phyloP scores from a whole-genome alignment of 768 basidiomycete genomes.

The Termitomyces sp. region DNA sequence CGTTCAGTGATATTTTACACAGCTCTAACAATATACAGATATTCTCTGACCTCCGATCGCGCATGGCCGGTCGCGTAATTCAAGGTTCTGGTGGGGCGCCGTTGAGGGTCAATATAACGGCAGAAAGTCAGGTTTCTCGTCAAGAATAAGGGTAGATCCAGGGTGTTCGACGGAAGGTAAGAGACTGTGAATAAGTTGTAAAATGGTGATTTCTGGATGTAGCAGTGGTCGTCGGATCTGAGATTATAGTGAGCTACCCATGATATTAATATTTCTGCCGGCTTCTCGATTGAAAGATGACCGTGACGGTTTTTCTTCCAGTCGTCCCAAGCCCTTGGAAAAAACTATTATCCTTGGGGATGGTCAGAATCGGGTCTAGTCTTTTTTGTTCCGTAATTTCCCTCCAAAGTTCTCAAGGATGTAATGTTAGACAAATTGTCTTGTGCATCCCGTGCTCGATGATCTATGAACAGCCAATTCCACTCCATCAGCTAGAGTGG shows the following conservation, averaged over 20 bases:
- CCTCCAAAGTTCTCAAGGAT: conserved; percentile 4
- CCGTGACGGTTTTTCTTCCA: too few species aligned
- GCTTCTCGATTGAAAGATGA: not conserved
- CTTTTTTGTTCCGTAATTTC: not conserved
- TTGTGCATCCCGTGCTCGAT: not conserved
- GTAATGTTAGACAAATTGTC: not conserved
- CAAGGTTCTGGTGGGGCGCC: too few species aligned
- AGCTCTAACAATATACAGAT: conserved; percentile 5
- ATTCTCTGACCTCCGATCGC: conserved; percentile 2
- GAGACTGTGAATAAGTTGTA: too few species aligned
- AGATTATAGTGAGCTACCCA: too few species aligned
- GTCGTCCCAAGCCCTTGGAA: conserved; percentile 4
- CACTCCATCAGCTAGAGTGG: conserved; percentile 8
- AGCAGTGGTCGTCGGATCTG: conserved; percentile 5
- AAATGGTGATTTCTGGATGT: not conserved
- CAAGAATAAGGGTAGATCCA: too few species aligned
- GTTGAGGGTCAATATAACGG: too few species aligned
- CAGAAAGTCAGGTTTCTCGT: too few species aligned
- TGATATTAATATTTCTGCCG: not conserved
- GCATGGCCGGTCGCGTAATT: too few species aligned
- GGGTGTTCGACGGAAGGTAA: conserved; percentile 2
- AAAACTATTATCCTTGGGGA: conserved; percentile 2
- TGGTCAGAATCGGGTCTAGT: not conserved
- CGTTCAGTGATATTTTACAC: not conserved
- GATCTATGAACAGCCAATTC: not conserved